A percentile compares a stretch with the other conserved stretches of the same genome.
These are phyloP conservation scores for Colletotrichum lini DNA, from an alignment of 2,329 filamentous ascomycete genomes.

Conservation along the genomic window DNA sequence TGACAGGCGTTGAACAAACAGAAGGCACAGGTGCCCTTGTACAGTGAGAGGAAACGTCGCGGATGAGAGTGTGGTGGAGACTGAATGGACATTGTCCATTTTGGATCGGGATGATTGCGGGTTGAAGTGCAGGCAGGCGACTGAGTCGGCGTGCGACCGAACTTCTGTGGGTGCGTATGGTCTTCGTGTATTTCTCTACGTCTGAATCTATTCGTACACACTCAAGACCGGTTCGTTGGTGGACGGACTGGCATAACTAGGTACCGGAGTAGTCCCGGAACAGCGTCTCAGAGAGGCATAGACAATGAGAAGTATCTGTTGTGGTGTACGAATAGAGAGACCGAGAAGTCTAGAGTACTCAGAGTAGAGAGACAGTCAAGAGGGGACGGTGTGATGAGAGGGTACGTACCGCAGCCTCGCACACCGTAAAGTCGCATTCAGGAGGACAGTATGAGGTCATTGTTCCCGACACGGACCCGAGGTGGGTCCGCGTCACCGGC, in stretches of 20 bases:
- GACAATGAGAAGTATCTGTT: no score
- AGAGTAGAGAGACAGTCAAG: not conserved
- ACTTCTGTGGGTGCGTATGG: not conserved
- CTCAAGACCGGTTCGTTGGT: no score
- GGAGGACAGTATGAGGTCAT: constrained; percentile 40
- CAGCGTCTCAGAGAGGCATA: no score
- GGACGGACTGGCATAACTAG: no score
- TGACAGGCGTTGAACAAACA: constrained; percentile 12
- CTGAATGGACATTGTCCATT: not conserved
- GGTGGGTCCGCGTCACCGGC: constrained; percentile 16
- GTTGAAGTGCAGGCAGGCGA: not conserved
- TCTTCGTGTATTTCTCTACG: not conserved
- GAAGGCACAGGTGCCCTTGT: not conserved
- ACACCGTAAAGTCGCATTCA: not conserved
- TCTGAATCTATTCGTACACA: not conserved
- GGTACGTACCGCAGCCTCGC: not conserved
- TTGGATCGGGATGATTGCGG: not conserved
- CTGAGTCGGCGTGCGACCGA: not conserved
- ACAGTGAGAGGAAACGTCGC: constrained; percentile 12
- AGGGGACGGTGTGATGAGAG: not conserved
- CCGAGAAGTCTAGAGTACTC: no score
- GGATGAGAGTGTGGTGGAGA: constrained; percentile 30
- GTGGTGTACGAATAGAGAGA: no score
- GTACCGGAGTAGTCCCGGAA: constrained; percentile 18
- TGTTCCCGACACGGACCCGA: constrained; percentile 23